Evolutionary conservation across 2,329 filamentous ascomycete species (phyloP).

Genomic region (Incumbomyces delicatus): DNA sequence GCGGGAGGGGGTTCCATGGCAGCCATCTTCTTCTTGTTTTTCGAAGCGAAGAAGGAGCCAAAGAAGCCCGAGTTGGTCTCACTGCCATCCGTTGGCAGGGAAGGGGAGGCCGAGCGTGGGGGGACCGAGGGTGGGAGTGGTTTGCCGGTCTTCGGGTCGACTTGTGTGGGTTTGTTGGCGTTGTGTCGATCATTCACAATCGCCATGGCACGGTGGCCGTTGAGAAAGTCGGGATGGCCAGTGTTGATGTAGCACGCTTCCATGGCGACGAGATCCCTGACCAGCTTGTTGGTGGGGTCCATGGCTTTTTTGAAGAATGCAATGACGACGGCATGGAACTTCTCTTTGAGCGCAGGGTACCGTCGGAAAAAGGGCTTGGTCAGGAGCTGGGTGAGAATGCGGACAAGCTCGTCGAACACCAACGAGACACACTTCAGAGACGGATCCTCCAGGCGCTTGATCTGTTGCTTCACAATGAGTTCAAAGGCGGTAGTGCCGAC

Average conservation of each 20-base stretch:
- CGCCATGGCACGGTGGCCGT: slow-evolving; percentile 93
- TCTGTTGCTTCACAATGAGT: slow-evolving; percentile 96
- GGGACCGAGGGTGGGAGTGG: slow-evolving; percentile 62
- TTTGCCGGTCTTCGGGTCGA: slow-evolving; percentile 98
- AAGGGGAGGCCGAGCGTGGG: slow-evolving; percentile 65
- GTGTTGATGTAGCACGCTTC: slow-evolving; percentile 98
- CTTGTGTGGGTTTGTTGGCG: slow-evolving; percentile 74
- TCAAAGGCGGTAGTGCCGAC: slow-evolving; percentile 98
- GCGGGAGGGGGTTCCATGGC: slow-evolving; percentile 95
- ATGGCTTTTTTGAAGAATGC: slow-evolving; percentile 95
- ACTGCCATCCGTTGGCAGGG: slow-evolving; percentile 47
- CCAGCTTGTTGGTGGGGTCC: slow-evolving; percentile 96
- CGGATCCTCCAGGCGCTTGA: slow-evolving; percentile 90
- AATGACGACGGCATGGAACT: slow-evolving; percentile 88
- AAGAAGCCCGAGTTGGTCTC: slow-evolving; percentile 73
- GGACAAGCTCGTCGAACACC: slow-evolving; percentile 93
- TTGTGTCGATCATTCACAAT: slow-evolving; percentile 91
- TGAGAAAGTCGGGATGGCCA: slow-evolving; percentile 93
- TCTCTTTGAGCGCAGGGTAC: slow-evolving; percentile 93
- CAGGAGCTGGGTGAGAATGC: slow-evolving; percentile 83
- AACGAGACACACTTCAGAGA: slow-evolving; percentile 95
- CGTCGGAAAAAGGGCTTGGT: slow-evolving; percentile 82
- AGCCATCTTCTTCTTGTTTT: slow-evolving; percentile 99
- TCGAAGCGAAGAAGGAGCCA: slow-evolving; percentile 94
- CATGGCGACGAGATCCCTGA: slow-evolving; percentile 87